Conservation (phyloP, 2,329 filamentous ascomycete species). For the Fusarium sp. region DNA sequence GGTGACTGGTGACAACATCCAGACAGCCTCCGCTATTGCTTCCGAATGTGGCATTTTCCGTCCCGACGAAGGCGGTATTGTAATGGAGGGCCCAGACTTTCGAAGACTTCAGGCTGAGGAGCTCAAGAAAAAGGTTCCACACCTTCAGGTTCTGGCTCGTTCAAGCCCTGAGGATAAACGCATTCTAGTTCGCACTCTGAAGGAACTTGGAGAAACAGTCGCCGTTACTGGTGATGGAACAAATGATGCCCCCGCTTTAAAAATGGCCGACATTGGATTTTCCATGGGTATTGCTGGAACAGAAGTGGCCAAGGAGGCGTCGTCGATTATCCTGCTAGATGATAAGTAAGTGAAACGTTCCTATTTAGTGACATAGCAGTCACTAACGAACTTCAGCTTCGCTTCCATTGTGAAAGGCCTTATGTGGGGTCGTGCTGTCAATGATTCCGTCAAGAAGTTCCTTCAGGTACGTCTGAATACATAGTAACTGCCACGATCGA, state of each 20-base stretch:
- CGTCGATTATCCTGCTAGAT: constrained; percentile 73
- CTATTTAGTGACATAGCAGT: not conserved
- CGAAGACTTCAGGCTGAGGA: constrained; percentile 68
- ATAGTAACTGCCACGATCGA: not conserved
- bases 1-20: constrained; percentile 67
- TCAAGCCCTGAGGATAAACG: constrained; percentile 78
- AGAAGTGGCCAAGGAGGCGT: constrained; percentile 75
- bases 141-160: constrained; percentile 74
- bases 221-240: constrained; percentile 75
- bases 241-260: constrained; percentile 73
- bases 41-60: constrained; percentile 60
- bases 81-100: constrained; percentile 71
- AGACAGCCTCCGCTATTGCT: constrained; percentile 63
- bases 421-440: constrained; percentile 74
- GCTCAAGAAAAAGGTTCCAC: constrained; percentile 69
- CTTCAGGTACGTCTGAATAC: constrained; percentile 61
- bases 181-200: constrained; percentile 73
- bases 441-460: constrained; percentile 75
- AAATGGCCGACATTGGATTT: constrained; percentile 74
- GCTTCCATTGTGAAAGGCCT: constrained; percentile 72
- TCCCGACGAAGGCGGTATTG: constrained; percentile 75
- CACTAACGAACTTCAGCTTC: constrained; percentile 56
- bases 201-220: constrained; percentile 73
- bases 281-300: constrained; percentile 77
- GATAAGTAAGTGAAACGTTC: constrained; percentile 61